Evolutionary conservation across 2,329 filamentous ascomycete genomes (phyloP).

Genomic region (Paraphaeosphaeria minitans): DNA sequence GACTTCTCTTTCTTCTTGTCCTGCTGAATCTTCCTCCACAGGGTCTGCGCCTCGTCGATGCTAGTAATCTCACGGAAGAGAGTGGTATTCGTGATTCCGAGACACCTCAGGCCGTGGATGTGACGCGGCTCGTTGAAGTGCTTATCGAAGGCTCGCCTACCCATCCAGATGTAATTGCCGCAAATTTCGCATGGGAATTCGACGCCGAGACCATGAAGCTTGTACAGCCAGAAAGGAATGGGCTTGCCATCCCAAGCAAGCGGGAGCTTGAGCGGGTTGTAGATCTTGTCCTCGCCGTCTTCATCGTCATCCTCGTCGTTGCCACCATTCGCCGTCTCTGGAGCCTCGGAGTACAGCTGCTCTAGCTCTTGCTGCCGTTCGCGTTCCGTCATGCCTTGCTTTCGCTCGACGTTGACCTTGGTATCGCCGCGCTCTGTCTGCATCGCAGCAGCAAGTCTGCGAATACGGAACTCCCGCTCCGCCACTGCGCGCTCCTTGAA

Average conservation of each 20-base stretch:
- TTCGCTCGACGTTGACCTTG: constrained; percentile 91
- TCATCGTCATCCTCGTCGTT: constrained; percentile 70
- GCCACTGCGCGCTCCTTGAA: constrained; percentile 90
- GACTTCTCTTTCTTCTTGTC: constrained; percentile 80
- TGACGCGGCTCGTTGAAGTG: constrained; percentile 96
- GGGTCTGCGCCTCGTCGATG: constrained; percentile 83
- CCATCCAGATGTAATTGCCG: constrained; percentile 99
- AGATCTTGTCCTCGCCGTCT: constrained; percentile 77
- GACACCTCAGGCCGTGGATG: constrained; percentile 89
- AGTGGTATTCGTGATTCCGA: constrained; percentile 89
- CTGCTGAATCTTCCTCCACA: constrained; percentile 92
- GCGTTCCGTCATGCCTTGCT: constrained; percentile 95
- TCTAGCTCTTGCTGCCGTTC: constrained; percentile 94
- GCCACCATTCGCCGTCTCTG: constrained; percentile 54
- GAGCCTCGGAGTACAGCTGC: constrained; percentile 72
- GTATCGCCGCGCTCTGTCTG: constrained; percentile 88
- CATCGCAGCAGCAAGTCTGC: constrained; percentile 80
- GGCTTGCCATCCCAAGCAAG: constrained; percentile 98
- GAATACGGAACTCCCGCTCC: constrained; percentile 83
- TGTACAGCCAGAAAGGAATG: constrained; percentile 98
- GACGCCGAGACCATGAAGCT: constrained; percentile 90
- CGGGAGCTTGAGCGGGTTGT: constrained; percentile 95
- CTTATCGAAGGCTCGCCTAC: constrained; percentile 93
- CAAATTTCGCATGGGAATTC: constrained; percentile 97
- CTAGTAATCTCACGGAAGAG: constrained; percentile 92